Conservation (phyloP, 139 green algal genomes). For the Micromonas pusilla region DNA sequence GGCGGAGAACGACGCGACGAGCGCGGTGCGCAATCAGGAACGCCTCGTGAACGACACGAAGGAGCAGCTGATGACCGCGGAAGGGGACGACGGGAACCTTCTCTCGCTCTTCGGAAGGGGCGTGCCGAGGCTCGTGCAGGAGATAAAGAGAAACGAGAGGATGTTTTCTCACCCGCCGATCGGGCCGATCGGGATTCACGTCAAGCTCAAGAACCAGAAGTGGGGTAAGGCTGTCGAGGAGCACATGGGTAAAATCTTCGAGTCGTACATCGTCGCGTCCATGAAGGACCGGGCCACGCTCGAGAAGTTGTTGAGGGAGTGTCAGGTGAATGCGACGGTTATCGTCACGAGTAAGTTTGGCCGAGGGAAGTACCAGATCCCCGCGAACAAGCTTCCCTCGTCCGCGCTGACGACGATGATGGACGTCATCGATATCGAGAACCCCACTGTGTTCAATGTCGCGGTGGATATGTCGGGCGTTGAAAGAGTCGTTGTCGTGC, state of each 20-base stretch:
- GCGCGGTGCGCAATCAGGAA: too few species aligned
- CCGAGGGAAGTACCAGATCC: not conserved
- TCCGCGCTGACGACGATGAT: not conserved
- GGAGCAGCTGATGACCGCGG: not conserved
- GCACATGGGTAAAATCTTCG: not conserved
- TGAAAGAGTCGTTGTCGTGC: not conserved
- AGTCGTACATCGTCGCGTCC: not conserved
- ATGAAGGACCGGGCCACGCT: not conserved
- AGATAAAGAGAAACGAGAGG: not conserved
- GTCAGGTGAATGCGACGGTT: not conserved
- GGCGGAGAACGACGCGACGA: too few species aligned
- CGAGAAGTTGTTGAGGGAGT: not conserved
- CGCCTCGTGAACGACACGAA: not conserved
- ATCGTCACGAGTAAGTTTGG: not conserved
- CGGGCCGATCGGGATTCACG: conserved; percentile 12
- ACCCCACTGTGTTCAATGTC: conserved; percentile 6
- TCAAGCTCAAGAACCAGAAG: conserved; percentile 7
- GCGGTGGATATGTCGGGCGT: not conserved
- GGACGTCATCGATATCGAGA: conserved; percentile 2
- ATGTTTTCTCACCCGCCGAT: conserved; percentile 13
- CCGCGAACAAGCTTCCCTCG: not conserved
- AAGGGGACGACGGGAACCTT: too few species aligned
- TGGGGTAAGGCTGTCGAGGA: conserved; percentile 1
- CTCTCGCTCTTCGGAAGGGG: not conserved
- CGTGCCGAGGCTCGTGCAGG: conserved; percentile 1